Evolutionary conservation across 176 grass and related monocot species (phyloP), one percentile per base, ranked within the genome.

Genomic region (Oryza glaberrima): DNA sequence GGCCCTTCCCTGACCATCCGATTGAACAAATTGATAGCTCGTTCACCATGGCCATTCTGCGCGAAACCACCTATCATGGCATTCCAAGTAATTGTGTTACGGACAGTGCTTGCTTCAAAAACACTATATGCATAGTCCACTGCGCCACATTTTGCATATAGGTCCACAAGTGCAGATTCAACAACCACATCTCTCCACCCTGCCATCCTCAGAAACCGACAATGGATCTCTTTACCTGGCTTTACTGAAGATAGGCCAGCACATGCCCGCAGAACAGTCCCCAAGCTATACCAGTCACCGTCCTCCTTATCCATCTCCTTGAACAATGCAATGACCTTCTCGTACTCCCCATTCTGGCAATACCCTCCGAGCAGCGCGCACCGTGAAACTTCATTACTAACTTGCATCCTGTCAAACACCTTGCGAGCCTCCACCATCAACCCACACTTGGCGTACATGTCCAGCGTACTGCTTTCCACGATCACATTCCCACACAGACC

Each of bases 61-160:
- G 93, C 95, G 26, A 90, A 90, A 70, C 91, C 93, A 83, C 82
- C 79, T 61, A 98, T 95, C 95, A 98, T 95, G 65, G 95, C 81
- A 86, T 98, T 98, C 95, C 91, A 98, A 72, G 95, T 93, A 64
- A 95, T 90, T 46, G 67, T 86, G 51, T 95, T 90, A 77, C 87
- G 90, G 9, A 87, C 65, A 6, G 73, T 64, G 77, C 92, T 93
- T 19, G 47, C 89, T 75, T 81, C 19, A 82, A 98, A 98, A 71
- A 93, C 73, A 70, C 58, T 77, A 76, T 49, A 77, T 0, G 91
- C 92, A 30, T 98, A 95, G n/a, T 93, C 85, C 82, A 93, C 71
- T 7, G 63, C 84, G 23, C 92, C 95, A 80, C 92, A 95, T 98
- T 98, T 93, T 34, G 92, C 86, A 77, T 95, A 98, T 8, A 95